Percentiles rank a stretch among this genome's conserved stretches.
phyloP scores from a whole-genome alignment of 179 eudicot genomes.

The Monotropa hypopitys region DNA sequence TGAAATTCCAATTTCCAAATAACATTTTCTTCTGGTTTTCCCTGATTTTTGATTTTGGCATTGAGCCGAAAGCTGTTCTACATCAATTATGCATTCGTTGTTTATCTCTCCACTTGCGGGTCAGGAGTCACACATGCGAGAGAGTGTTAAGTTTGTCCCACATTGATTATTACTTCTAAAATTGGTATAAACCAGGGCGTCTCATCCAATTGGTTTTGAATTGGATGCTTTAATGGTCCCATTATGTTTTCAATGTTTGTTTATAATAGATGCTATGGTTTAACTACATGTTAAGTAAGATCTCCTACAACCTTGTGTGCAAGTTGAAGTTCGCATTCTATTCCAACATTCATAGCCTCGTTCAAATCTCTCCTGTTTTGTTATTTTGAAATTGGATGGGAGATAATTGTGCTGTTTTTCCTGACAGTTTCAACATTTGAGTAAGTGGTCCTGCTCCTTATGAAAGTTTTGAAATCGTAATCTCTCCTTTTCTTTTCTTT shows the following conservation, averaged over 20 bases:
- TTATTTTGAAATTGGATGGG: not conserved
- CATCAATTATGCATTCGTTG: too few relatives aligned
- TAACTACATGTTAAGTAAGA: not conserved
- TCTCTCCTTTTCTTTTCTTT: not conserved
- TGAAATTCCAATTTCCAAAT: too few relatives aligned
- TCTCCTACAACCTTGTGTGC: not conserved
- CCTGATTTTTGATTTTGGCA: too few relatives aligned
- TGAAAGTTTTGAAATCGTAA: not conserved
- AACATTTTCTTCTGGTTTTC: too few relatives aligned
- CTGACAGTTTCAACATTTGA: too few relatives aligned
- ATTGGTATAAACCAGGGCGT: too few relatives aligned
- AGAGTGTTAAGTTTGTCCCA: too few relatives aligned
- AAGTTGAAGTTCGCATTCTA: not conserved
- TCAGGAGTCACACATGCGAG: too few relatives aligned
- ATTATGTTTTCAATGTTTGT: not conserved
- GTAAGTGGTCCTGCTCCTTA: not conserved
- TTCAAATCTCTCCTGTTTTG: not conserved
- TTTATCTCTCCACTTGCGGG: too few relatives aligned
- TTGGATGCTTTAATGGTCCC: not conserved
- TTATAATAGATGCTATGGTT: not conserved
- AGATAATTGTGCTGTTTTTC: not conserved
- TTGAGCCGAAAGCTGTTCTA: too few relatives aligned
- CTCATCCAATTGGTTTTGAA: not conserved
- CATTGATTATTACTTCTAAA: too few relatives aligned
- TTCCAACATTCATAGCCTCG: not conserved